A percentile compares a stretch with the other conserved stretches of the same genome.
Conservation (phyloP, 495 filamentous ascomycete species). For the Tuber melanosporum region DNA sequence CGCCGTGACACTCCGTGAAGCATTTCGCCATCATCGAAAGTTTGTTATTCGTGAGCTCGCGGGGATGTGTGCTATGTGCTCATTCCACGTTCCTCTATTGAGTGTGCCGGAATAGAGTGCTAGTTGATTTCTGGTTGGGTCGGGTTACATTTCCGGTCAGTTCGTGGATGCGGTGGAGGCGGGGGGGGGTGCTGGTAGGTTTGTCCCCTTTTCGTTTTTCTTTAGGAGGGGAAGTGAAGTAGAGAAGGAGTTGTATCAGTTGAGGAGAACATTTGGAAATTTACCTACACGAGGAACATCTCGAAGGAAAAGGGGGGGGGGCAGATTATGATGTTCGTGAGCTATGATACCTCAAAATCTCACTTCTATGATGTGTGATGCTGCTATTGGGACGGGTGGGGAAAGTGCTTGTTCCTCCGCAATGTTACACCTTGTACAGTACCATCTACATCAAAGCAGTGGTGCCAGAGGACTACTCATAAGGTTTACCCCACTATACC, state of each 20-base stretch:
- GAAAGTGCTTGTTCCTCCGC: neutral
- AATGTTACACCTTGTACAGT: neutral
- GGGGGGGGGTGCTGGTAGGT: neutral
- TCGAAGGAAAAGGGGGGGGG: neutral
- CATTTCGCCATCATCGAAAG: neutral
- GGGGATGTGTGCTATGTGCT: neutral
- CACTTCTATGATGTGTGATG: neutral
- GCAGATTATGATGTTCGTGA: neutral
- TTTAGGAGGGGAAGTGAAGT: neutral
- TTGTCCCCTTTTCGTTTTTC: neutral
- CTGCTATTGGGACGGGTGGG: neutral
- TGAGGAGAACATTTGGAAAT: neutral
- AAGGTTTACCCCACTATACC: neutral
- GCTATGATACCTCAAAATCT: neutral
- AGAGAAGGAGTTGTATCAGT: neutral
- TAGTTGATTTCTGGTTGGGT: conserved; percentile 3
- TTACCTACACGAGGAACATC: neutral
- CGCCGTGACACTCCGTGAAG: neutral
- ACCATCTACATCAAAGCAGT: neutral
- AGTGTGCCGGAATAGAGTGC: neutral
- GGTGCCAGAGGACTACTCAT: neutral
- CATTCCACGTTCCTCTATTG: neutral
- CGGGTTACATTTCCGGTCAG: neutral
- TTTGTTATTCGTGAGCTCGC: neutral
- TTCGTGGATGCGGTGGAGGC: neutral